phyloP scores from a whole-genome alignment of 768 basidiomycete species.

The Mycena sanguinolenta region DNA sequence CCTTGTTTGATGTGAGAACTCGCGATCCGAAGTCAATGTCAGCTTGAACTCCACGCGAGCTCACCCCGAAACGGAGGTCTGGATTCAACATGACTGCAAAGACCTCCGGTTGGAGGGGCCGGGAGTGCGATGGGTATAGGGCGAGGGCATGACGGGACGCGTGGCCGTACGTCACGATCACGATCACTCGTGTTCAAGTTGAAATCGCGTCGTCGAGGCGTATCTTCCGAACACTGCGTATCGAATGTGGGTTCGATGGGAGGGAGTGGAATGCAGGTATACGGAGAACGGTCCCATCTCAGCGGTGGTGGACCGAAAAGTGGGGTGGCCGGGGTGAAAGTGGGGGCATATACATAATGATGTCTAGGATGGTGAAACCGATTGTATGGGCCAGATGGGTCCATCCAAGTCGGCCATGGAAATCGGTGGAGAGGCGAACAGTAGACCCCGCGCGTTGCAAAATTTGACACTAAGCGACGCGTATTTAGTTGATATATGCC shows the following conservation, averaged over 20 bases:
- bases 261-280: background rate
- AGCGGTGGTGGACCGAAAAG: background rate
- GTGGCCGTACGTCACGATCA: constrained; percentile 19
- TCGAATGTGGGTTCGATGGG: background rate
- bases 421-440: background rate
- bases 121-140: constrained; percentile 11
- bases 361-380: background rate
- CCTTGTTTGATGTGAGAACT: too few relatives aligned
- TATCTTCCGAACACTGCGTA: background rate
- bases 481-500: background rate
- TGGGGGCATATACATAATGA: too few relatives aligned
- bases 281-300: constrained; percentile 2
- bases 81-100: constrained; percentile 11
- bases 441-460: background rate
- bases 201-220: background rate
- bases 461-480: background rate
- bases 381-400: too few relatives aligned
- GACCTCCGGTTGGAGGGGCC: constrained; percentile 11
- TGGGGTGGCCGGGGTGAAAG: background rate
- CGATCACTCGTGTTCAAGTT: background rate
- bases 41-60: background rate
- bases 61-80: background rate
- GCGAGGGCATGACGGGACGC: background rate
- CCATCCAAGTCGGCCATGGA: background rate
- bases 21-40: constrained; percentile 6